These are phyloP conservation scores for Solanum appendiculatum DNA, from an alignment of 257 asterid genomes.

Conservation along the genomic window DNA sequence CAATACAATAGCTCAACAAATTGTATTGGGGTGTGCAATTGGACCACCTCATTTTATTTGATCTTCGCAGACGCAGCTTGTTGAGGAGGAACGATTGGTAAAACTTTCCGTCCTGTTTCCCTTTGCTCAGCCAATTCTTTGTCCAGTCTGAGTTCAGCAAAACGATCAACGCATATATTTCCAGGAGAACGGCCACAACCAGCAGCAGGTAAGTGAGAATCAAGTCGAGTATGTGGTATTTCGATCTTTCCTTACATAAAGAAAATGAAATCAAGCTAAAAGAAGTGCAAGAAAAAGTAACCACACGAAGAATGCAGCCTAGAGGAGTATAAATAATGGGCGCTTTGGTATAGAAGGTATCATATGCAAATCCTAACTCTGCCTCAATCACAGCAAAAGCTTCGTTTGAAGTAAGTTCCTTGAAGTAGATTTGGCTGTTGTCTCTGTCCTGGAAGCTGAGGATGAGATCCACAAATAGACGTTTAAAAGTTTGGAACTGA, in stretches of 20 bases:
- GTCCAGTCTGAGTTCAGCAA: slow-evolving; percentile 30
- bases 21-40: slow-evolving; percentile 33
- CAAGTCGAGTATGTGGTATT: slow-evolving; percentile 15
- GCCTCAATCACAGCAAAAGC: slow-evolving; percentile 41
- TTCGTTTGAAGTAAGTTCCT: background rate
- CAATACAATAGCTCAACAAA: slow-evolving; percentile 18
- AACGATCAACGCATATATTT: slow-evolving; percentile 11
- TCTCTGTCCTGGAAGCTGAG: slow-evolving; percentile 48
- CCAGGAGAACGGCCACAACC: slow-evolving; percentile 22
- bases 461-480: slow-evolving; percentile 43
- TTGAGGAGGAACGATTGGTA: background rate
- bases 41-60: slow-evolving; percentile 31
- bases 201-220: slow-evolving; percentile 26
- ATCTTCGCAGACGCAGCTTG: background rate
- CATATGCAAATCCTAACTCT: slow-evolving; percentile 43
- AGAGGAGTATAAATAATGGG: slow-evolving; percentile 10
- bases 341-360: slow-evolving; percentile 39
- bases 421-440: slow-evolving; percentile 27
- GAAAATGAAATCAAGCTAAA: slow-evolving; percentile 8
- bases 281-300: slow-evolving; percentile 15
- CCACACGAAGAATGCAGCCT: slow-evolving; percentile 12
- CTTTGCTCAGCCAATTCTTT: slow-evolving; percentile 12
- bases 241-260: slow-evolving; percentile 1
- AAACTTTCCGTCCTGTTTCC: background rate
- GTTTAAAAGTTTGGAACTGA: slow-evolving; percentile 27